Conservation (phyloP, 208 protist genomes). For the Leishmania amazonensis region DNA sequence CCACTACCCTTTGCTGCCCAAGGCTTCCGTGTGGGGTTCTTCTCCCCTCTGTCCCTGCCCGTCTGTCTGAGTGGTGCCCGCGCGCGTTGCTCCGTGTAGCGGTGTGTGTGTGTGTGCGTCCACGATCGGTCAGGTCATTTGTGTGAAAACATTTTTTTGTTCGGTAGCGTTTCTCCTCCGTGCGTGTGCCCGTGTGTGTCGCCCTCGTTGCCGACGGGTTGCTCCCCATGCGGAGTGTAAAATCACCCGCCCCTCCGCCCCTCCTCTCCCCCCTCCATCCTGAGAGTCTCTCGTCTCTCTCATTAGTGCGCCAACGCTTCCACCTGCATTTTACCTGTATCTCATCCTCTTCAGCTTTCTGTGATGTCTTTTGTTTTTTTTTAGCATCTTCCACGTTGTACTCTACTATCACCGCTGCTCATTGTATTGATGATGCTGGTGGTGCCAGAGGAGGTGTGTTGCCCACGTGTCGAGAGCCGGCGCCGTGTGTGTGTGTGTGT, state of each 20-base stretch:
- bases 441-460: background rate
- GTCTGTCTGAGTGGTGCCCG: no score
- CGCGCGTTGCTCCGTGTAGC: no score
- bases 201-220: background rate
- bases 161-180: background rate
- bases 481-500: background rate
- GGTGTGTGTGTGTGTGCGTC: no score
- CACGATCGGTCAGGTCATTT: no score
- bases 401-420: background rate
- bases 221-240: background rate
- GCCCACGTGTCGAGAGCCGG: background rate
- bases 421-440: background rate
- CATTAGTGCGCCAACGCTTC: background rate
- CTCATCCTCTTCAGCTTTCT: background rate
- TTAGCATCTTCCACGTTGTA: background rate
- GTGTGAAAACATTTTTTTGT: no score
- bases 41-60: no score
- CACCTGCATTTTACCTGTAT: background rate
- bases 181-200: background rate
- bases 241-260: background rate
- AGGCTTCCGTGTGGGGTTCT: no score
- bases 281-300: background rate
- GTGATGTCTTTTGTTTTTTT: conserved; percentile 1
- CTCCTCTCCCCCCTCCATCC: no score
- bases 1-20: no score